Conservation (phyloP, 305 asterid genomes). For the Solanum hybrid region DNA sequence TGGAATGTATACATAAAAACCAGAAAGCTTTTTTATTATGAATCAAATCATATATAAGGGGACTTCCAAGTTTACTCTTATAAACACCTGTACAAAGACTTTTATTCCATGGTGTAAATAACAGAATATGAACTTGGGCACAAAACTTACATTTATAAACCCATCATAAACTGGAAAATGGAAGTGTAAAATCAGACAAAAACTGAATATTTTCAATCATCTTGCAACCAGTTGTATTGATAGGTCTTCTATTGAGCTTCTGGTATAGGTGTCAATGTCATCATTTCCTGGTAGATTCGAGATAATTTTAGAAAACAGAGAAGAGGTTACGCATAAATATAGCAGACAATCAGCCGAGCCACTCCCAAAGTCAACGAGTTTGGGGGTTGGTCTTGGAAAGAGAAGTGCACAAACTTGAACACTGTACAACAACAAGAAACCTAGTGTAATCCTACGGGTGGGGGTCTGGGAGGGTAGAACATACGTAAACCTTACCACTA, state of each 20-base stretch:
- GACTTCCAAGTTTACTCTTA: not conserved
- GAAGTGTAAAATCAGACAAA: not conserved
- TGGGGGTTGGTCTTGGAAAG: not conserved
- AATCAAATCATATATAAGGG: not conserved
- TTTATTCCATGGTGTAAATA: not conserved
- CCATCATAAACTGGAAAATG: conserved; percentile 3
- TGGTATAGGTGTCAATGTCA: conserved; percentile 35
- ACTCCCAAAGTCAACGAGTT: not conserved
- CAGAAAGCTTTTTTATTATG: not conserved
- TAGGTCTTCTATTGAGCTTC: conserved; percentile 26
- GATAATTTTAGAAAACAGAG: not conserved
- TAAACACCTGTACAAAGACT: not conserved
- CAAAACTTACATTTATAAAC: conserved; percentile 11
- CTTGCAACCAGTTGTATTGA: not conserved
- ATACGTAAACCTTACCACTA: not conserved
- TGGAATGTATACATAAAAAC: not conserved
- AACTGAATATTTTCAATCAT: not conserved
- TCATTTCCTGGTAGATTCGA: conserved; percentile 30
- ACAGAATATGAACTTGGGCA: conserved; percentile 5
- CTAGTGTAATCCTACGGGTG: not conserved
- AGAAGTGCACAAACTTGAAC: not conserved
- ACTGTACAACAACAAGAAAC: not conserved
- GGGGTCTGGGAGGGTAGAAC: not conserved
- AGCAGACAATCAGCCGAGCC: not conserved
- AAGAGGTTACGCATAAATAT: not conserved